phyloP scores from a whole-genome alignment of 208 protist genomes.

The Trypanosoma melophagium region DNA sequence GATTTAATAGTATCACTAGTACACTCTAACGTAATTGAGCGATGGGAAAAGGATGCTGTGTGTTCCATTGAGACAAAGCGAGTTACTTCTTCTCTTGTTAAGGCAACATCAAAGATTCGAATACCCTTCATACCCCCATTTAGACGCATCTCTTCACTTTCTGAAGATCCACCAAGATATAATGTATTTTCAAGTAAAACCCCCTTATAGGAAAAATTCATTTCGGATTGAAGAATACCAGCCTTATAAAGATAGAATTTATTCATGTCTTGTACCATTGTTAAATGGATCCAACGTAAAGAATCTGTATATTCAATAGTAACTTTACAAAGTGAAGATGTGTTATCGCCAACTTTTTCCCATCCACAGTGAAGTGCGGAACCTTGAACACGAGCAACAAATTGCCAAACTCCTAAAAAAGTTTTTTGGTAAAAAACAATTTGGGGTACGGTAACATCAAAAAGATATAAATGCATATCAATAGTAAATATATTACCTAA shows the following conservation, averaged over 20 bases:
- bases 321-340: conserved; percentile 32
- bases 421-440: conserved; percentile 67
- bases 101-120: conserved; percentile 62
- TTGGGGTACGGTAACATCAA: conserved; percentile 50
- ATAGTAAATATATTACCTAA: conserved; percentile 72
- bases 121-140: conserved; percentile 75
- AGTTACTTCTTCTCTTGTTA: conserved; percentile 32
- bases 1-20: conserved; percentile 18
- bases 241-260: conserved; percentile 63
- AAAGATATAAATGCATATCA: conserved; percentile 57
- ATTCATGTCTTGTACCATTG: conserved; percentile 62
- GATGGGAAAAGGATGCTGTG: not conserved
- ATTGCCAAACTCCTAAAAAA: conserved; percentile 22
- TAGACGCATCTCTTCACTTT: conserved; percentile 38
- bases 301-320: conserved; percentile 34
- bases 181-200: conserved; percentile 58
- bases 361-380: conserved; percentile 61
- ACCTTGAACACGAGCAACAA: conserved; percentile 53
- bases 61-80: not conserved
- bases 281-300: conserved; percentile 66
- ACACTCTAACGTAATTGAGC: conserved; percentile 16
- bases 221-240: conserved; percentile 49
- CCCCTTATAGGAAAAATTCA: conserved; percentile 26
- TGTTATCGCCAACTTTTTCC: conserved; percentile 35
- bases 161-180: conserved; percentile 57